Evolutionary conservation across 306 rosid genomes (phyloP).

Genomic region (Senna tora): DNA sequence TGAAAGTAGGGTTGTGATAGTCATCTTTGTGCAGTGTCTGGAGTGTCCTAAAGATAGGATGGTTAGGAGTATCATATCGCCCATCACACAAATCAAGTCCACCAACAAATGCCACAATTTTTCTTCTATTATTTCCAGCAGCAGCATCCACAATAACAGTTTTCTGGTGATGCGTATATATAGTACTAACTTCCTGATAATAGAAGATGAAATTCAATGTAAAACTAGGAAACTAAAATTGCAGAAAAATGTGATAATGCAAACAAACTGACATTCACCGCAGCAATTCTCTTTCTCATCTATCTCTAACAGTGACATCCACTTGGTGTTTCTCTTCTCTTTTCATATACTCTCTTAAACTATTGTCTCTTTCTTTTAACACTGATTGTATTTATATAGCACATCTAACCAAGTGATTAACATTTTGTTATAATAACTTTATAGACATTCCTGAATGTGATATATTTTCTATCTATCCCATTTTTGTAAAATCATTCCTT

Average conservation of each 20-base stretch:
- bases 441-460: not conserved
- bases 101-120: constrained; percentile 91
- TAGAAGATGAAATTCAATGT: constrained; percentile 36
- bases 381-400: not conserved
- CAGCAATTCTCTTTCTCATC: constrained; percentile 4
- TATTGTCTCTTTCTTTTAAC: not conserved
- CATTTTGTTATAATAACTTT: too few species aligned
- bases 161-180: constrained; percentile 98
- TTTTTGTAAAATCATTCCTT: not conserved
- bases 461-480: not conserved
- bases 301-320: not conserved
- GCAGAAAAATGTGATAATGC: not conserved
- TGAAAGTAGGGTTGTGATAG: constrained; percentile 90
- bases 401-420: not conserved
- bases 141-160: constrained; percentile 92
- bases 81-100: constrained; percentile 98
- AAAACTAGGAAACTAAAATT: constrained; percentile 26
- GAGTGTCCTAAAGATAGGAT: constrained; percentile 73
- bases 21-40: constrained; percentile 87
- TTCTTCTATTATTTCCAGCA: constrained; percentile 76
- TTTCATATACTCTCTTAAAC: not conserved
- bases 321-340: not conserved
- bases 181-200: constrained; percentile 87
- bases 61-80: constrained; percentile 87
- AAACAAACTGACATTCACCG: constrained; percentile 6